A percentile compares a stretch with the other conserved stretches of the same genome.
phyloP scores from a whole-genome alignment of 2,329 filamentous ascomycete genomes.

The Nothopassalora personata region DNA sequence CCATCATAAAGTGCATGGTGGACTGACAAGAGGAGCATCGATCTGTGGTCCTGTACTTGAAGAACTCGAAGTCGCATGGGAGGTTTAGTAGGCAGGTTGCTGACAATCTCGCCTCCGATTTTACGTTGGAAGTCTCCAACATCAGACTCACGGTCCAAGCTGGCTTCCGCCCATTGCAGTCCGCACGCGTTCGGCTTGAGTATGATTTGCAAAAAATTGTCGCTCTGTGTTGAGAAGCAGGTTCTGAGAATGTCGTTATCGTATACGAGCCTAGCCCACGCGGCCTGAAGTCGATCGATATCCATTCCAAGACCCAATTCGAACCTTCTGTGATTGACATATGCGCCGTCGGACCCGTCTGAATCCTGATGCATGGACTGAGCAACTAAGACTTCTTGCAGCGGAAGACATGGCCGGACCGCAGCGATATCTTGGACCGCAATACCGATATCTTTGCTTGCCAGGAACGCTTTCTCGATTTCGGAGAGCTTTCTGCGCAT shows the following conservation, averaged over 20 bases:
- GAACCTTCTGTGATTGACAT: slow-evolving; percentile 12
- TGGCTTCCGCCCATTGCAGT: not conserved
- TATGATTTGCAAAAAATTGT: slow-evolving; percentile 10
- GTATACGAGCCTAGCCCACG: slow-evolving; percentile 6
- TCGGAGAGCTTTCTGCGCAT: not conserved
- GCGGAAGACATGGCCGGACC: slow-evolving; percentile 9
- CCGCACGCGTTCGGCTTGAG: slow-evolving; percentile 1
- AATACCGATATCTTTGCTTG: not conserved
- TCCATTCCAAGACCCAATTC: slow-evolving; percentile 2
- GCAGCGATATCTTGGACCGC: not conserved
- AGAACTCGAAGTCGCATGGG: slow-evolving; percentile 2
- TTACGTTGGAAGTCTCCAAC: not conserved
- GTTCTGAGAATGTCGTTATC: slow-evolving; percentile 12
- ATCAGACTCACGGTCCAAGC: not conserved
- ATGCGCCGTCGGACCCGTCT: slow-evolving; percentile 8
- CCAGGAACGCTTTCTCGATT: not conserved
- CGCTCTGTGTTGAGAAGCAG: slow-evolving; percentile 5
- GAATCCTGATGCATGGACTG: slow-evolving; percentile 8
- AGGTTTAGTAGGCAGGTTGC: not conserved
- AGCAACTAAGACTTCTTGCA: slow-evolving; percentile 10
- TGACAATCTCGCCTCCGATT: slow-evolving; percentile 5
- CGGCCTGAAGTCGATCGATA: slow-evolving; percentile 1
- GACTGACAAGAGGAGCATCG: slow-evolving; percentile 6
- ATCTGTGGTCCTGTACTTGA: not conserved
- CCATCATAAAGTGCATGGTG: slow-evolving; percentile 14